These are phyloP conservation scores for Bipolaris bicolor DNA, from an alignment of 2,329 filamentous ascomycete genomes.

Conservation along the genomic window DNA sequence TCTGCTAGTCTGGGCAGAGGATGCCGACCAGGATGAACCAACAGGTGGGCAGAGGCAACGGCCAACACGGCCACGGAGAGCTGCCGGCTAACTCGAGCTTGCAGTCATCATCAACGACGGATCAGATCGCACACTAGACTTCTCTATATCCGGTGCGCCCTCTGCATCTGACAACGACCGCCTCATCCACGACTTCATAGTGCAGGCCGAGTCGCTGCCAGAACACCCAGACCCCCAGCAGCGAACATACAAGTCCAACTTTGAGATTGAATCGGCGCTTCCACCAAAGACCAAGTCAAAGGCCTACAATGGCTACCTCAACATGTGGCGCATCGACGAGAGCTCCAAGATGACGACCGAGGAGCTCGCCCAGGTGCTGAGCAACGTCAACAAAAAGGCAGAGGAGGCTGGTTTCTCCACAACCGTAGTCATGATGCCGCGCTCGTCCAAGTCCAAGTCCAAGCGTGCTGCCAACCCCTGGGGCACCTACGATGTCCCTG, in stretches of 20 bases:
- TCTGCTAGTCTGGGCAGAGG: slow-evolving; percentile 51
- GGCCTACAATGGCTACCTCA: slow-evolving; percentile 41
- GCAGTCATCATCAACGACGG: slow-evolving; percentile 35
- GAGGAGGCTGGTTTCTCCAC: slow-evolving; percentile 31
- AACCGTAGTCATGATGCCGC: slow-evolving; percentile 49
- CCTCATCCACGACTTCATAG: slow-evolving; percentile 45
- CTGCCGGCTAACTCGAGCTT: slow-evolving; percentile 22
- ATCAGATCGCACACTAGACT: slow-evolving; percentile 26
- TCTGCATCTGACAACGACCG: slow-evolving; percentile 42
- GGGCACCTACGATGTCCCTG: slow-evolving; percentile 43
- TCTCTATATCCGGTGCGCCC: slow-evolving; percentile 45
- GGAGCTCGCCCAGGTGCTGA: slow-evolving; percentile 22
- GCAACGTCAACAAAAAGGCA: slow-evolving; percentile 18
- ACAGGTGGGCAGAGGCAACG: slow-evolving; percentile 35
- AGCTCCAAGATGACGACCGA: slow-evolving; percentile 23
- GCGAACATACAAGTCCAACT: slow-evolving; percentile 31
- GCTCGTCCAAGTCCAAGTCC: slow-evolving; percentile 25
- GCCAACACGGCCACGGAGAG: background rate
- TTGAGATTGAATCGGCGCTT: slow-evolving; percentile 31
- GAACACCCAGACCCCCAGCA: slow-evolving; percentile 34
- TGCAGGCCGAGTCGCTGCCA: slow-evolving; percentile 44
- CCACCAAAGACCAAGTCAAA: slow-evolving; percentile 26
- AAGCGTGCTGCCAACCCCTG: slow-evolving; percentile 46
- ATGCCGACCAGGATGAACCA: slow-evolving; percentile 41
- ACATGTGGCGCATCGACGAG: slow-evolving; percentile 33